Evolutionary conservation across 306 rosid species (phyloP), one percentile per base, ranked within the genome.

Genomic region (Vachellia pachyceras): DNA sequence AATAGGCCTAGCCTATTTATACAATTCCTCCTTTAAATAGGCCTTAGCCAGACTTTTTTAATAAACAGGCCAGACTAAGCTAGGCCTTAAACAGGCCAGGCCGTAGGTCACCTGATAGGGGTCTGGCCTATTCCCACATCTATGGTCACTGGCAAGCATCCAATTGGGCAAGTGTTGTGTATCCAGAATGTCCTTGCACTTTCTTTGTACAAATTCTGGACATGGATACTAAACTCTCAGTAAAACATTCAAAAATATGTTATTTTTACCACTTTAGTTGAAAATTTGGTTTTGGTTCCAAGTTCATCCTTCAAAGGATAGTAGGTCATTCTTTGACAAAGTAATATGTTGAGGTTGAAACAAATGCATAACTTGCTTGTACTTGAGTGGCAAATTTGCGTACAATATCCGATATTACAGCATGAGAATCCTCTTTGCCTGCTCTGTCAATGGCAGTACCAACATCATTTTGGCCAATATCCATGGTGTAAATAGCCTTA

Each of bases 391-490:
- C 73, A 17, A 91, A 90, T 71, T 85, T 83, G 2, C 69, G 69
- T 35, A 92, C 83, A 2, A 91, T 88, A 41, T 90, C 86, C 0
- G 97, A 81, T 70, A 90, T 77, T 45, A 69, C 80, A 69, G 36
- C 37, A 3, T 66, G 40, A 58, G 92, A 68, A 77, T 87, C 82
- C 39, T 82, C 80, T 15, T 37, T 67, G 13, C 82, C 90, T 78
- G 76, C 70, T 42, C 74, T 82, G 58, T 84, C 65, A 73, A 90
- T 29, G 35, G 85, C 88, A 22, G 89, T 91, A 20, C 89, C 87
- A n/a, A 94, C 35, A 79, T 92, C 97, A 85, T 94, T 94, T 71
- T 94, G 98, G 15, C 97, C 98, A 52, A 91, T 90, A 66, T 94
- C 98, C 12, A 94, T 60, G 10, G 89, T 89, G 83, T 88, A 92